Base-by-base conservation (phyloP, 768 basidiomycete species). In the Sporobolomyces roseus region DNA sequence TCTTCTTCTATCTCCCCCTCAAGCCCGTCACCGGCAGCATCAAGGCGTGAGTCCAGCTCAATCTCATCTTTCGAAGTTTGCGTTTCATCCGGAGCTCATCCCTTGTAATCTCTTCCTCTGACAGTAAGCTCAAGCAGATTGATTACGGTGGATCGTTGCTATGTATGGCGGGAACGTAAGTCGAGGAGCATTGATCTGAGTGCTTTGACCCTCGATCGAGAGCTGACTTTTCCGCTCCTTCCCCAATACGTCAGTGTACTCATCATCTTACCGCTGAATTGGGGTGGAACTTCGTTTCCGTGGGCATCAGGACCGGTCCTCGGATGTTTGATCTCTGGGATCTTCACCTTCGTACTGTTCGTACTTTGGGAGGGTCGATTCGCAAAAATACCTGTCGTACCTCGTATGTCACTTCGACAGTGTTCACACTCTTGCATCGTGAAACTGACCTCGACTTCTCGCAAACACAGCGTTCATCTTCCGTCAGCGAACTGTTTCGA, bases 351-450 rank as follows among this genome's bases (percentile, higher is more conserved):
- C 85, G 78, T 72, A 0, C 51, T 88, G 5, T 91, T 90, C 77
- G 83, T 88, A 54, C 61, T 85, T 43, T 88, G 86, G 83, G 89
- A 91, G 78, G 86, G 86, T 83, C 87, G 85, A 77, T 81, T 85
- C 1, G 86, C 88, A 2, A 79, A 78, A 56, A 81, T 90, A 9
- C 89, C 89, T 0, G 87, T 89, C 61, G 84, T 90, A 5, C 88
- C 88, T 8, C 73, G n/a, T n/a, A n/a, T n/a, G n/a, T n/a, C n/a
- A n/a, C n/a, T n/a, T n/a, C n/a, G n/a, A n/a, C n/a, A n/a, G n/a
- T n/a, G n/a, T n/a, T n/a, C n/a, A n/a, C n/a, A n/a, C n/a, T n/a
- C n/a, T n/a, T n/a, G n/a, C n/a, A n/a, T n/a, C n/a, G n/a, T n/a
- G n/a, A n/a, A n/a, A n/a, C n/a, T n/a, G n/a, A n/a, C n/a, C n/a